Evolutionary conservation across 495 filamentous ascomycete genomes (phyloP).

Genomic region (Lophiotrema nucula): DNA sequence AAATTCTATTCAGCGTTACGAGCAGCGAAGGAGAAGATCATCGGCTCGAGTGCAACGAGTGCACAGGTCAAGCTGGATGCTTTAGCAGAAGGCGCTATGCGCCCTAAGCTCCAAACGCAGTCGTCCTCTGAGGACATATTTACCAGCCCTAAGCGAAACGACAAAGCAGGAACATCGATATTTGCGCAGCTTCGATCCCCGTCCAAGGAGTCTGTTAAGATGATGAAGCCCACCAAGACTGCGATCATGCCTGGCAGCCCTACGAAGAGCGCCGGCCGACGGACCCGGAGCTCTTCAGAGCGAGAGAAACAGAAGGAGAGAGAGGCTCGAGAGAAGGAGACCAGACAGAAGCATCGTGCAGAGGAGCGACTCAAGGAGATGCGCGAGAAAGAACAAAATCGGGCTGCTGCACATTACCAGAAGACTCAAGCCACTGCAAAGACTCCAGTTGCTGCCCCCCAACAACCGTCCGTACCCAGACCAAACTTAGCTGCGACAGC

Average conservation of each 20-base stretch:
- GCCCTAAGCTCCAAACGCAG: slow-evolving; percentile 31
- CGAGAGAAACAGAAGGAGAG: slow-evolving; percentile 64
- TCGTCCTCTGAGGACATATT: slow-evolving; percentile 25
- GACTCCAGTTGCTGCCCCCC: slow-evolving; percentile 37
- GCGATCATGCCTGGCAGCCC: slow-evolving; percentile 39
- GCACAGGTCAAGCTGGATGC: slow-evolving; percentile 70
- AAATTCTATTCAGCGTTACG: slow-evolving; percentile 85
- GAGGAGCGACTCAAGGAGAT: slow-evolving; percentile 62
- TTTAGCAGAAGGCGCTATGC: slow-evolving; percentile 42
- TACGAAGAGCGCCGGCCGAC: slow-evolving; percentile 44
- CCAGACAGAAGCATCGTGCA: slow-evolving; percentile 53
- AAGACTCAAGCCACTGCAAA: slow-evolving; percentile 40
- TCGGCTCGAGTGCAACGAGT: slow-evolving; percentile 73
- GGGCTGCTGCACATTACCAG: slow-evolving; percentile 37
- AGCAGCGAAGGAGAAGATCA: slow-evolving; percentile 78
- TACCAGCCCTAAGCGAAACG: slow-evolving; percentile 32
- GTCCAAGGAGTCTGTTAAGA: slow-evolving; percentile 25
- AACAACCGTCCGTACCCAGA: slow-evolving; percentile 39
- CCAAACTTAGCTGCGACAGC: slow-evolving; percentile 34
- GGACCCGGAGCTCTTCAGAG: slow-evolving; percentile 74
- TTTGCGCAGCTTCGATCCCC: slow-evolving; percentile 28
- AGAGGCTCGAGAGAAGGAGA: slow-evolving; percentile 59
- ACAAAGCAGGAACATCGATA: slow-evolving; percentile 13
- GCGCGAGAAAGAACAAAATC: slow-evolving; percentile 58
- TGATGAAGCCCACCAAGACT: slow-evolving; percentile 17